Base-by-base conservation (phyloP, 495 filamentous ascomycete species). In the Letharia columbiana region DNA sequence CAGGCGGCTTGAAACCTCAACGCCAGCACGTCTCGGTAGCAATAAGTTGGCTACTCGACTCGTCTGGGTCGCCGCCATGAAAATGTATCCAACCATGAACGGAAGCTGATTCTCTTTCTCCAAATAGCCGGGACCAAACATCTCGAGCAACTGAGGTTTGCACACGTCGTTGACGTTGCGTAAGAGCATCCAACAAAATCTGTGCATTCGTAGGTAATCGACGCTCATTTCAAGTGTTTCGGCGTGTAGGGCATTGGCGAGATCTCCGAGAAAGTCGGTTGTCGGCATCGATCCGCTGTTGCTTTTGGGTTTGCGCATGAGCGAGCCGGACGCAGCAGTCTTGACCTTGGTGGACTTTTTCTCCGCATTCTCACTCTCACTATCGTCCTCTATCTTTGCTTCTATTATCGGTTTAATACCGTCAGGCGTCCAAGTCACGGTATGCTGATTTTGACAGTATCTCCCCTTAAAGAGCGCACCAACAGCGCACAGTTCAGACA, bases 61-160 rank as follows among this genome's bases (percentile, higher is more conserved):
- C 17, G 64, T 70, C 18, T 58, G 44, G 31, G 61, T 57, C 20
- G 72, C 73, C 20, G 73, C 67, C 69, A 77, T 73, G 68, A 79
- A 73, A 39, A 79, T 75, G 60, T 74, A 79, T 13, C 77, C 75
- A 0, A 81, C 72, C 23, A 79, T 56, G 23, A 69, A 79, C 2
- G 75, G 75, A 28, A 81, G 70, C 52, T 81, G 71, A 17, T 37
- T 66, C 62, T 80, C 75, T n/a, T 70, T 57, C 28, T 76, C 71
- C 2, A 79, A 52, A 58, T 79, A 80, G 18, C 68, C 70, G 3
- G 71, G 65, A 1, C 72, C 72, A 67, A 68, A 75, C 9, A 74
- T 64, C 37, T 74, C 61, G 20, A 68, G 57, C 42, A 80, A 64
- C 2, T 71, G 17, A 2, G 65, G 63, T 37, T 74, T 73, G 56